Evolutionary conservation across 306 rosid species (phyloP), one percentile per base, ranked within the genome.

Genomic region (Lotus japonicus): DNA sequence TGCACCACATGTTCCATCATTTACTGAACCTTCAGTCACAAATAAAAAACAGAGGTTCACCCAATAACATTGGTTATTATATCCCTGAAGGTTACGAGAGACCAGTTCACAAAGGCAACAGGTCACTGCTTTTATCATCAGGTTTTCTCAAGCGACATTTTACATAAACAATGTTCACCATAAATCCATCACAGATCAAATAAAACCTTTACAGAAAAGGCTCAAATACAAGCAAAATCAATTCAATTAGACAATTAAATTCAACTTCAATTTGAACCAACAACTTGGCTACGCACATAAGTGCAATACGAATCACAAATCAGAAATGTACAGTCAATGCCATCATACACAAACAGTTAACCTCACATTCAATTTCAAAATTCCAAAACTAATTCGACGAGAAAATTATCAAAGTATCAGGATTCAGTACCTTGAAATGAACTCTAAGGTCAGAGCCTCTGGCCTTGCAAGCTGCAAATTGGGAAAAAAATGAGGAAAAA

Each of bases 21-120:
- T 89, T 67, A 89, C 95, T 85, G 92, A 89, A 87, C 92, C 91
- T 76, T 72, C 21, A 70, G 76, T 54, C 75, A 85, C 69, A 8
- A 31, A 21, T n/a, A 7, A 44, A 36, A n/a, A 46, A 86, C 66
- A 77, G 84, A 80, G 91, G 86, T 83, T 88, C 91, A 91, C 88
- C 97, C 92, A 84, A 88, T 0, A 86, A 86, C 84, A 81, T 70
- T 80, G 87, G 23, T 2, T 3, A 5, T 63, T 45, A 48, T 86
- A 11, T 86, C 68, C 95, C 90, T 84, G 85, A 80, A 53, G 62
- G 46, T 66, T 52, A 84, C 84, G 51, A 81, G 85, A 65, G 84
- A 23, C 52, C 58, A 16, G 75, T 23, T 66, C 82, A 78, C 67
- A 68, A 0, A 52, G 68, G 68, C 14, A 66, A 45, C 79, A 73